Evolutionary conservation across 495 filamentous ascomycete genomes (phyloP), one percentile per base, ranked within the genome.

Genomic region (Elasticomyces elasticus): DNA sequence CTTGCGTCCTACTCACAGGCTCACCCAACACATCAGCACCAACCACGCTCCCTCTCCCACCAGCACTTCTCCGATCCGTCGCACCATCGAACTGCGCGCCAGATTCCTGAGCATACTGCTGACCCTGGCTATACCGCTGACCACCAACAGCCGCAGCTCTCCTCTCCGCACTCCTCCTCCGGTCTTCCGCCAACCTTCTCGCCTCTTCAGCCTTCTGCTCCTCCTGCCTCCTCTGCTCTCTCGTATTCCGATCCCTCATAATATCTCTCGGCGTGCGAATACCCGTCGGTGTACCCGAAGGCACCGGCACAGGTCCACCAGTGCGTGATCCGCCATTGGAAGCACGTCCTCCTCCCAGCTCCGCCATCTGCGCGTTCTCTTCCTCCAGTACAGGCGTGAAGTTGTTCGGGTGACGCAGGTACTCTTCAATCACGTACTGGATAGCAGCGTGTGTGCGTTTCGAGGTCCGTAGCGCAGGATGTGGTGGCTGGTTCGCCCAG

Each of bases 361-460:
- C 86, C 61, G 92, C 83, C 92, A 98, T 97, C 59, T 82, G 79
- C 62, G 91, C 89, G 83, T 89, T 88, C 76, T 91, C 83, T 75
- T 98, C 92, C 50, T 83, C 79, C 40, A 79, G 75, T 66, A 94
- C 89, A 15, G 87, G 77, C 3, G 89, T 89, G 70, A 98, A 92
- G 11, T 80, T 76, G 53, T 89, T 77, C 1, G 92, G 91, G 13
- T 81, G 79, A 46, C 90, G 84, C 46, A 96, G 76, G 42, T 86
- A 92, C 71, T 91, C 87, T 73, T 98, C 91, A 43, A 97, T 80
- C 5, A 88, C 80, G 76, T 83, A 95, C 56, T 88, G 83, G 64
- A 98, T 89, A 17, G 92, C 91, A 53, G 82, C 79, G 15, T 82
- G 79, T 27, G 83, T 86, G 42, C 79, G 75, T 19, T 74, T 72